Evolutionary conservation across 106 monocot species (phyloP).

Genomic region (Dendrobium nobile): DNA sequence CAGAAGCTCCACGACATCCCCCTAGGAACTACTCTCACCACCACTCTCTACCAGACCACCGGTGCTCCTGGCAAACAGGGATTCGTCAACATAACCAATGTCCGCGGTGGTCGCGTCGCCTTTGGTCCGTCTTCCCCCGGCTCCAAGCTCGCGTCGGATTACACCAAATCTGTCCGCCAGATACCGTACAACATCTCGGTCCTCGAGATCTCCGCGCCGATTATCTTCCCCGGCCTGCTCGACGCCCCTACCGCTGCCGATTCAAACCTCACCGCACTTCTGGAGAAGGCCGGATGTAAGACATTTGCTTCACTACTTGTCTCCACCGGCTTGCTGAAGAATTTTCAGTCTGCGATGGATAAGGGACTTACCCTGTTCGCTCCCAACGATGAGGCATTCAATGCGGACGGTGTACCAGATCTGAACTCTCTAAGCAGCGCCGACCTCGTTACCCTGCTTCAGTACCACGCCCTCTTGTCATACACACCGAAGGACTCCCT

Average conservation of each 20-base stretch:
- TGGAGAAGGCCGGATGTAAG: constrained; percentile 93
- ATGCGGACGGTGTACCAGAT: constrained; percentile 54
- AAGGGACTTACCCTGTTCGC: constrained; percentile 81
- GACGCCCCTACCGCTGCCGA: constrained; percentile 40
- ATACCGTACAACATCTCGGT: constrained; percentile 80
- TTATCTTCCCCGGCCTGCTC: constrained; percentile 73
- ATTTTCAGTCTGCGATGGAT: constrained; percentile 61
- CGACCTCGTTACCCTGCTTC: constrained; percentile 73
- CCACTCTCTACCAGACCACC: constrained; percentile 82
- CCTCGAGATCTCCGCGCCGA: constrained; percentile 73
- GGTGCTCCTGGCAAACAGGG: constrained; percentile 63
- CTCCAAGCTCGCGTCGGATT: constrained; percentile 44
- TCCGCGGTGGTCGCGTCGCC: constrained; percentile 58
- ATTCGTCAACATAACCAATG: constrained; percentile 80
- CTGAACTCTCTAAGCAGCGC: constrained; percentile 53
- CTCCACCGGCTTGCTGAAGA: constrained; percentile 76
- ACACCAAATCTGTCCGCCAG: constrained; percentile 64
- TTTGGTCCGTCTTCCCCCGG: constrained; percentile 59
- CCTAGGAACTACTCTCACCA: constrained; percentile 47
- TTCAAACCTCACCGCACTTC: constrained; percentile 65
- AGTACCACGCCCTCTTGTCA: constrained; percentile 75
- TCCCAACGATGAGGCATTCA: constrained; percentile 86
- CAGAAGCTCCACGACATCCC: constrained; percentile 71
- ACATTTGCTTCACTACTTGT: constrained; percentile 58
- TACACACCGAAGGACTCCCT: constrained; percentile 76